Evolutionary conservation across 108 stramenopile genomes (phyloP), one percentile per base, ranked within the genome.

Genomic region (Cyclostephanos tholiformis): DNA sequence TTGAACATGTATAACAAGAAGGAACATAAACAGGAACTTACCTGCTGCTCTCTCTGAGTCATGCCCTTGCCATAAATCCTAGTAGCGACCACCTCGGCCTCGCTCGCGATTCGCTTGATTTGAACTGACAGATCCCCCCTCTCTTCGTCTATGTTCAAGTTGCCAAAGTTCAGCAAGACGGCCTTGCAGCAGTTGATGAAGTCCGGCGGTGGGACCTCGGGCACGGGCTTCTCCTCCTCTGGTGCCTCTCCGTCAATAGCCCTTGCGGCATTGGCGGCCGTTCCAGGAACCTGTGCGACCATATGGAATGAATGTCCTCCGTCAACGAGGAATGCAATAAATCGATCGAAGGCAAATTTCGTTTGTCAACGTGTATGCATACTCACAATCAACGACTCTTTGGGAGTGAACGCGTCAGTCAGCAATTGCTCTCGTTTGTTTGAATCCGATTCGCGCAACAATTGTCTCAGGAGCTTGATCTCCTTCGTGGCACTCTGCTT

Each of bases 131-230:
- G 82, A 63, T 92, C 92, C 11, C 89, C 91, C 43, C 89, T 87
- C 19, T 95, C 88, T 69, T 88, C 90, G 62, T 89, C 83, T 50
- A 88, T 82, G 17, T 69, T 65, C 30, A 95, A 70, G 74, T 95
- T 95, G 19, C 94, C 94, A 84, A 95, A 95, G 71, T 95, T 93
- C 53, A 93, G 65, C 68, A 95, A 60, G 7, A 95, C 92, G 22
- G 92, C 90, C 81, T 93, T 93, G 85, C 92, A 93, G 23, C 90
- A 90, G 61, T 88, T 90, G 79, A 95, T 93, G 69, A 95, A 95
- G 59, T 91, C 92, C 6, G 94, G 91, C 38, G 94, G 94, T 51
- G 92, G 90, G 10, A 95, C 94, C 26, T 95, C 94, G 23, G 91
- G 91, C 86, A 88, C 80, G 20, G 93, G 89, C 58, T 92, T 88